Evolutionary conservation across 2,329 filamentous ascomycete species (phyloP).

Genomic region (Coleophoma cylindrospora): DNA sequence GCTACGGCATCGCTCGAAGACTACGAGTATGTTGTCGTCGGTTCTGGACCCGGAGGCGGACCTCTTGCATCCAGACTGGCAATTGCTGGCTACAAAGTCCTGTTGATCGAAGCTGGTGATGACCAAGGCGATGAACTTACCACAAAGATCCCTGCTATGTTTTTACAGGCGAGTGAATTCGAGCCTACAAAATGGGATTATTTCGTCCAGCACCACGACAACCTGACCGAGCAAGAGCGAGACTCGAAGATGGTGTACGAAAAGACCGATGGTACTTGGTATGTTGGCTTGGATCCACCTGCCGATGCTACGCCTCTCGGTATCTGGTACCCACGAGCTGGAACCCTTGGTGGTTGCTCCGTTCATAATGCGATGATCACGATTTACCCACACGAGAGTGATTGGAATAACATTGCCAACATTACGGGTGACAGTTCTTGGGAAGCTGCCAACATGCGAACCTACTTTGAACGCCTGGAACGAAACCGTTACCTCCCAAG

Average conservation of each 20-base stretch:
- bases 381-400: conserved; percentile 12
- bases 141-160: conserved; percentile 42
- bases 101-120: conserved; percentile 50
- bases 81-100: conserved; percentile 42
- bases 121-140: conserved; percentile 38
- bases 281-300: conserved; percentile 19
- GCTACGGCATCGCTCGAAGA: neutral
- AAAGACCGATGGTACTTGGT: conserved; percentile 19
- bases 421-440: conserved; percentile 17
- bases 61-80: conserved; percentile 45
- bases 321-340: conserved; percentile 23
- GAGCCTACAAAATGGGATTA: conserved; percentile 45
- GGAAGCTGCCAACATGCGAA: conserved; percentile 5
- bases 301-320: conserved; percentile 17
- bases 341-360: conserved; percentile 23
- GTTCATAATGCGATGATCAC: conserved; percentile 18
- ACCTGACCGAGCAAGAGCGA: conserved; percentile 6
- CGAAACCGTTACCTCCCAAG: conserved; percentile 5
- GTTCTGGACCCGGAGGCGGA: conserved; percentile 45
- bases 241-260: conserved; percentile 28
- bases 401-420: conserved; percentile 16
- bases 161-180: conserved; percentile 40
- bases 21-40: conserved; percentile 50
- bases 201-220: conserved; percentile 14
- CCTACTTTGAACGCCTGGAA: conserved; percentile 7